These are phyloP conservation scores for Moesziomyces parantarcticus DNA, from an alignment of 1,284 basidiomycete species.

Conservation along the genomic window DNA sequence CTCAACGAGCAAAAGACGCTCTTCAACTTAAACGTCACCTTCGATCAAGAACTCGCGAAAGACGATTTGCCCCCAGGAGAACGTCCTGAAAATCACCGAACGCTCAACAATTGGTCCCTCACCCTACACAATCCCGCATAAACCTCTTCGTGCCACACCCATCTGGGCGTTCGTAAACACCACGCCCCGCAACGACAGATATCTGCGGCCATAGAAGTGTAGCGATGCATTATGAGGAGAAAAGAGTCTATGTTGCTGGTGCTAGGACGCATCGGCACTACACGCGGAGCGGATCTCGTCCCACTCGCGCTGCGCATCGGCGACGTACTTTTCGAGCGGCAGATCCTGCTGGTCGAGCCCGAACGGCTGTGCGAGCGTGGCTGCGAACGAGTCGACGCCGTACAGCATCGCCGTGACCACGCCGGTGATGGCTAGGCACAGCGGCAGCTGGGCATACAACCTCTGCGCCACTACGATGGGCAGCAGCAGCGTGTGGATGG, in stretches of 20 bases:
- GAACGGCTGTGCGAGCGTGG: constrained; percentile 40
- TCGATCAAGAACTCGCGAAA: not conserved
- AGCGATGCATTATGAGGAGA: too few relatives aligned
- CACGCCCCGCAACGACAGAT: too few relatives aligned
- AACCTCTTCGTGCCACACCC: too few relatives aligned
- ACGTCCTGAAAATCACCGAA: not conserved
- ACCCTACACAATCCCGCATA: not conserved
- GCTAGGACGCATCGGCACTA: too few relatives aligned
- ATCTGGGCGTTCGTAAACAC: too few relatives aligned
- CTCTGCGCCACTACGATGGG: constrained; percentile 36
- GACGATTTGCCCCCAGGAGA: not conserved
- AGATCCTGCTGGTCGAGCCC: constrained; percentile 42
- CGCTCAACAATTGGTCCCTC: not conserved
- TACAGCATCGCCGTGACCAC: constrained; percentile 47
- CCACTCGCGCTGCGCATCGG: constrained; percentile 35
- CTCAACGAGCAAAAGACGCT: not conserved
- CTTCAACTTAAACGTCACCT: not conserved
- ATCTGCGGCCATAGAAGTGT: too few relatives aligned
- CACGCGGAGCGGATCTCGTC: constrained; percentile 8
- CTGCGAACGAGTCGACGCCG: constrained; percentile 43
- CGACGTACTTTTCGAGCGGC: constrained; percentile 34
- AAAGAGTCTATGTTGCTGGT: too few relatives aligned
- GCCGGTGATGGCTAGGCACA: constrained; percentile 10
- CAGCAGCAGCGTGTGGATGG: constrained; percentile 31
- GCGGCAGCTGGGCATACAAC: constrained; percentile 17